Evolutionary conservation across 805 yeast genomes (phyloP).

Genomic region (Candida yuanshanica): DNA sequence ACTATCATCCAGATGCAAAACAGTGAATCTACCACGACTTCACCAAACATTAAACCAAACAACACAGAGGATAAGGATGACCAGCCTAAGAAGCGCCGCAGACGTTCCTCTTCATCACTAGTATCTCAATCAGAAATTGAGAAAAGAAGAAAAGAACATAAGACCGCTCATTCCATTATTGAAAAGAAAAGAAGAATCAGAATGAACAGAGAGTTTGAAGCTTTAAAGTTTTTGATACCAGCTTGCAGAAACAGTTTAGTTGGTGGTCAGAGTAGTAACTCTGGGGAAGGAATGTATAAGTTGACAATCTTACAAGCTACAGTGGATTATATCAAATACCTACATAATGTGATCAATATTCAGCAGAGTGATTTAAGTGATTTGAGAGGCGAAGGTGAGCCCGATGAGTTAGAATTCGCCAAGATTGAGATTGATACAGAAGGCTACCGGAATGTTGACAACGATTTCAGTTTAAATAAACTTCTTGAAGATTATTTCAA

Average conservation of each 20-base stretch:
- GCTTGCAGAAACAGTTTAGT: constrained; percentile 51
- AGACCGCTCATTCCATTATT: constrained; percentile 66
- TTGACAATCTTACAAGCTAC: constrained; percentile 77
- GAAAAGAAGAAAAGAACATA: constrained; percentile 41
- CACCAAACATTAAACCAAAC: background rate
- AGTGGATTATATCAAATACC: constrained; percentile 70
- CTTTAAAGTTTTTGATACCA: constrained; percentile 69
- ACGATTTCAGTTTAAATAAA: constrained; percentile 43
- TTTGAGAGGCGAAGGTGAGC: constrained; percentile 19
- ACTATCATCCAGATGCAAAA: constrained; percentile 39
- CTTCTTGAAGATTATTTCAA: constrained; percentile 14
- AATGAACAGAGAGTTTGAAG: constrained; percentile 80
- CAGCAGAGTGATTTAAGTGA: constrained; percentile 44
- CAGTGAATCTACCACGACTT: background rate
- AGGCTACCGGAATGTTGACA: constrained; percentile 51
- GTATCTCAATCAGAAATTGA: constrained; percentile 28
- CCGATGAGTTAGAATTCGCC: constrained; percentile 35
- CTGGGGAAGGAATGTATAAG: constrained; percentile 67
- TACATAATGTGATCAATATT: constrained; percentile 52
- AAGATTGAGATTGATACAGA: constrained; percentile 54
- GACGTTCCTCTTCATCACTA: constrained; percentile 21
- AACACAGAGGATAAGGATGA: background rate
- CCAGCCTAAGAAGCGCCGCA: constrained; percentile 19
- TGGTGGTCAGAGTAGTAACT: constrained; percentile 10
- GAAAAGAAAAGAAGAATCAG: constrained; percentile 75